A percentile compares a stretch with the other conserved stretches of the same genome.
phyloP scores from a whole-genome alignment of 371 early-diverging fungal genomes.

The Fennellomyces sp. region DNA sequence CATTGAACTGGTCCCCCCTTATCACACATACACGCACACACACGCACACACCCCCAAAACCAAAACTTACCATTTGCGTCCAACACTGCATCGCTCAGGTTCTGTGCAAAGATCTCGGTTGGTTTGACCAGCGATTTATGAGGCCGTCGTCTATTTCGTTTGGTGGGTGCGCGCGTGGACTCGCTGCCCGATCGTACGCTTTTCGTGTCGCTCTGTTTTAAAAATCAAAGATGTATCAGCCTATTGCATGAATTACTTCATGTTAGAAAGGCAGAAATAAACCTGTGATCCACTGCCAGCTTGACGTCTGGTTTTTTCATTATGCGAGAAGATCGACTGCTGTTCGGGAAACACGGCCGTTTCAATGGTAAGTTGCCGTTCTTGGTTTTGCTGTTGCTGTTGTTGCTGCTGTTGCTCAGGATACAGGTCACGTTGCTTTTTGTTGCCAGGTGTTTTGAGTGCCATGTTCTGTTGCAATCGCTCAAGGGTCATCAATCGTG shows the following conservation, averaged over 20 bases:
- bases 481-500: conserved; percentile 36
- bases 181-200: conserved; percentile 23
- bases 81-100: conserved; percentile 50
- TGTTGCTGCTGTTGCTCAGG: conserved; percentile 8
- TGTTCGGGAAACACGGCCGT: conserved; percentile 26
- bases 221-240: neutral
- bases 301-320: conserved; percentile 7
- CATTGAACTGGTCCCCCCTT: too few relatives aligned
- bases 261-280: neutral
- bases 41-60: neutral
- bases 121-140: conserved; percentile 24
- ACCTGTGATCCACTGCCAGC: conserved; percentile 6
- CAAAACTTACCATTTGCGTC: conserved; percentile 43
- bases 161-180: conserved; percentile 14
- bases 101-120: conserved; percentile 48
- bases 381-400: conserved; percentile 3
- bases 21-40: too few relatives aligned
- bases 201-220: conserved; percentile 14
- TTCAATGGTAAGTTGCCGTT: conserved; percentile 28
- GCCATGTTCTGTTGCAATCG: conserved; percentile 19
- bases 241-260: neutral
- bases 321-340: conserved; percentile 12
- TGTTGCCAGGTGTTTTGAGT: neutral
- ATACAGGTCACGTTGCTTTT: neutral
- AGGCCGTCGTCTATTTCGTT: conserved; percentile 14